These are phyloP conservation scores for Barbatosphaeria neglecta DNA, from an alignment of 495 filamentous ascomycete species.

Conservation along the genomic window DNA sequence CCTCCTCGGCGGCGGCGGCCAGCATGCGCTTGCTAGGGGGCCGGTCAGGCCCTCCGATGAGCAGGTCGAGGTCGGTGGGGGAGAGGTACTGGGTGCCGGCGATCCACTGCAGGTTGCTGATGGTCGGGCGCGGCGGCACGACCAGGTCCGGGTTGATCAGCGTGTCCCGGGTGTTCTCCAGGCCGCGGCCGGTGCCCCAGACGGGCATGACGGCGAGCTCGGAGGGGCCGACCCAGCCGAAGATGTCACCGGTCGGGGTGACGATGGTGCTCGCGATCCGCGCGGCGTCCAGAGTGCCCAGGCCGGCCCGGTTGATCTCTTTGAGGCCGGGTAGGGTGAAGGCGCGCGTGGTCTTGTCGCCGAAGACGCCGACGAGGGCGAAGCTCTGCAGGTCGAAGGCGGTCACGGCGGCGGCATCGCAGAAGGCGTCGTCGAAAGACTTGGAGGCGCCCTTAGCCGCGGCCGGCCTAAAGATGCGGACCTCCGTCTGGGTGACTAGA, in stretches of 20 bases:
- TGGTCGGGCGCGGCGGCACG: constrained; percentile 78
- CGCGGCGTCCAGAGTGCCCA: constrained; percentile 59
- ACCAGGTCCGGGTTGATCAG: constrained; percentile 63
- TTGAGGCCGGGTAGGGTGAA: constrained; percentile 80
- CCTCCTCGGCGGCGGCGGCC: constrained; percentile 33
- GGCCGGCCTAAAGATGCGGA: constrained; percentile 76
- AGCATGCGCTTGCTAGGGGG: constrained; percentile 72
- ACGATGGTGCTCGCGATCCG: constrained; percentile 57
- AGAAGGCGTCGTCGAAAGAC: constrained; percentile 70
- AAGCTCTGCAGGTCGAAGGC: constrained; percentile 60
- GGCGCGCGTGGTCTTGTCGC: constrained; percentile 62
- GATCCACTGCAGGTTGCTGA: constrained; percentile 92
- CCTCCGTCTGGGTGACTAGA: constrained; percentile 59
- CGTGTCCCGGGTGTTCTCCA: constrained; percentile 50
- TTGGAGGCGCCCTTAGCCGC: constrained; percentile 78
- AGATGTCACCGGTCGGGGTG: constrained; percentile 63
- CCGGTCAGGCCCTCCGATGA: constrained; percentile 81
- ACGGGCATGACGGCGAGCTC: constrained; percentile 70
- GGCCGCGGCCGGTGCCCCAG: constrained; percentile 58
- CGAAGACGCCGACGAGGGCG: constrained; percentile 73
- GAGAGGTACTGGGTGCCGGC: constrained; percentile 87
- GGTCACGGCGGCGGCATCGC: constrained; percentile 63
- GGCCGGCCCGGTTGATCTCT: constrained; percentile 58
- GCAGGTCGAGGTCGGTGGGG: constrained; percentile 76
- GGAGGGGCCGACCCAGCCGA: constrained; percentile 83